phyloP scores from a whole-genome alignment of 2,329 filamentous ascomycete species.

The Huntiella bhutanensis region DNA sequence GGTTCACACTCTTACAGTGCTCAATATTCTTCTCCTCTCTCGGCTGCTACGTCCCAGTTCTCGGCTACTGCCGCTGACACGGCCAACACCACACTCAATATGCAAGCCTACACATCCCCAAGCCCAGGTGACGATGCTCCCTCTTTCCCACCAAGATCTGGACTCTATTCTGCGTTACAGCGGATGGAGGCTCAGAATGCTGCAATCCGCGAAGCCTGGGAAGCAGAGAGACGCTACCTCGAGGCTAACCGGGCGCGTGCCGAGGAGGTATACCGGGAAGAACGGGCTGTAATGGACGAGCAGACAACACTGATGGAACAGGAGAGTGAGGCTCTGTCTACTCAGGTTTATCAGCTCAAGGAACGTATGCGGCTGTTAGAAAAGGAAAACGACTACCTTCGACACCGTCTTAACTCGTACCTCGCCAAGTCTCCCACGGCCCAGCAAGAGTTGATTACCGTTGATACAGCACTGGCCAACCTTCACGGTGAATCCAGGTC shows the following conservation, averaged over 20 bases:
- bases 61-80: slow-evolving; percentile 1
- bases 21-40: neutral
- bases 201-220: slow-evolving; percentile 30
- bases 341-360: neutral
- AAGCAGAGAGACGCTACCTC: slow-evolving; percentile 32
- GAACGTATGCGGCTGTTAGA: neutral
- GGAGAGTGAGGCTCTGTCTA: slow-evolving; percentile 22
- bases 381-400: neutral
- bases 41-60: neutral
- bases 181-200: slow-evolving; percentile 25
- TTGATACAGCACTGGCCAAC: neutral
- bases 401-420: neutral
- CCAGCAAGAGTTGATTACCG: neutral
- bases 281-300: slow-evolving; percentile 33
- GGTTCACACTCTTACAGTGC: neutral
- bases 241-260: slow-evolving; percentile 34
- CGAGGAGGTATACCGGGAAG: slow-evolving; percentile 36
- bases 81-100: neutral
- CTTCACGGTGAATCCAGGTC: neutral
- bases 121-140: neutral
- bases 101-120: neutral
- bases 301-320: slow-evolving; percentile 27
- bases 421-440: neutral
- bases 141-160: slow-evolving; percentile 2
- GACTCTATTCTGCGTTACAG: slow-evolving; percentile 16